Percentiles rank a stretch among this genome's conserved stretches.
Conservation (phyloP, 176 grass and related monocot species). For the Rhynchospora pubera region DNA sequence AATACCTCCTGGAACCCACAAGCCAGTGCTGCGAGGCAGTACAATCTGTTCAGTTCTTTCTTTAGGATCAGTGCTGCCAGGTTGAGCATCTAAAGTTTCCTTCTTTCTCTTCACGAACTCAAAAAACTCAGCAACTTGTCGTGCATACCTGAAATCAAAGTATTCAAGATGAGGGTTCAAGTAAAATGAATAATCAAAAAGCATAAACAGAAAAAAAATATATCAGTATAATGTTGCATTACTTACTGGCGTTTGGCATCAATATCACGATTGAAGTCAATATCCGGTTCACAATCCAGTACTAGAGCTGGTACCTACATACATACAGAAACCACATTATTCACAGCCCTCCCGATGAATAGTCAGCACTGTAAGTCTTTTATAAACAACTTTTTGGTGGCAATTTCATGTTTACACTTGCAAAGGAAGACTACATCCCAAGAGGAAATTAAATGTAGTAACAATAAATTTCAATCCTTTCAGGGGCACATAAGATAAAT, state of each 20-base stretch:
- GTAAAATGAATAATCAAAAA: constrained; percentile 5
- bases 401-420: neutral
- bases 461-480: neutral
- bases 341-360: neutral
- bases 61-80: neutral
- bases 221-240: neutral
- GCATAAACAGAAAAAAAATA: neutral
- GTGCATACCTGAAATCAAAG: constrained; percentile 64
- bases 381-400: neutral
- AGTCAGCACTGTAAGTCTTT: neutral
- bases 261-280: constrained; percentile 86
- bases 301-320: constrained; percentile 78
- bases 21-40: constrained; percentile 36
- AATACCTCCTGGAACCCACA: constrained; percentile 55
- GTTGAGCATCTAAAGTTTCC: constrained; percentile 41
- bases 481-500: neutral
- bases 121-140: constrained; percentile 92
- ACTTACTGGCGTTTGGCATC: constrained; percentile 82
- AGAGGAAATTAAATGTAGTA: neutral
- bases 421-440: neutral
- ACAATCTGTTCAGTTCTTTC: constrained; percentile 33
- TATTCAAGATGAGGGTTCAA: neutral
- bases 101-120: constrained; percentile 97
- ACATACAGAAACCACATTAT: constrained; percentile 20
- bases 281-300: constrained; percentile 93